Evolutionary conservation across 2,329 filamentous ascomycete species (phyloP).

Genomic region (Colletotrichum lupini): DNA sequence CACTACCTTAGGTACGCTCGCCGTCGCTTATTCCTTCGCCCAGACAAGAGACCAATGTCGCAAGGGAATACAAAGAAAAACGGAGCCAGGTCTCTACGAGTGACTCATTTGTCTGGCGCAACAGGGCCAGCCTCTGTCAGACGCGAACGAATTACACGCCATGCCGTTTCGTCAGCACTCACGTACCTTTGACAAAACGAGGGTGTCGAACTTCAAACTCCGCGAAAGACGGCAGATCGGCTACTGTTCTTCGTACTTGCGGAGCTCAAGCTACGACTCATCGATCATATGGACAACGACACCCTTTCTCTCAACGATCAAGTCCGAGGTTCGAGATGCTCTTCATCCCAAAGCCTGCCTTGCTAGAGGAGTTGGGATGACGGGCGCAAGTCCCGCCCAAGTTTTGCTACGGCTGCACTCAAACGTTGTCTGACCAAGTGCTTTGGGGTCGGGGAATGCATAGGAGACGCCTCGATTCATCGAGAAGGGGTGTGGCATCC

Average conservation of each 20-base stretch:
- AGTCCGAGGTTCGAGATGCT: not conserved
- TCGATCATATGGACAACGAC: constrained; percentile 20
- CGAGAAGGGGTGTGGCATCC: not conserved
- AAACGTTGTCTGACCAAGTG: not conserved
- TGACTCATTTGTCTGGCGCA: constrained; percentile 19
- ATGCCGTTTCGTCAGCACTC: constrained; percentile 34
- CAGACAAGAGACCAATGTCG: not conserved
- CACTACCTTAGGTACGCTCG: not conserved
- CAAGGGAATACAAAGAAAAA: not conserved
- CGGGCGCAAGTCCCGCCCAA: not conserved
- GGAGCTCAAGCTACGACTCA: constrained; percentile 18
- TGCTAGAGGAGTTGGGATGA: not conserved
- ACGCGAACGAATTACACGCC: constrained; percentile 12
- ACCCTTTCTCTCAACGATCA: not conserved
- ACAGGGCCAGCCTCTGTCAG: not conserved
- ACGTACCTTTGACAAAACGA: constrained; percentile 16
- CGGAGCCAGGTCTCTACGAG: constrained; percentile 1
- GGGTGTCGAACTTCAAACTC: not conserved
- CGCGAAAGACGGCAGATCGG: not conserved
- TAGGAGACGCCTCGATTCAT: constrained; percentile 1
- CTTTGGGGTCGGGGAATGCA: not conserved
- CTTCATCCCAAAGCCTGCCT: not conserved
- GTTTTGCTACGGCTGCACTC: not conserved
- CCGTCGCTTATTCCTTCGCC: not conserved
- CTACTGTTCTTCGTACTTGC: not conserved